Evolutionary conservation across 2,329 filamentous ascomycete species (phyloP).

Genomic region (Magnaporthiopsis poae): DNA sequence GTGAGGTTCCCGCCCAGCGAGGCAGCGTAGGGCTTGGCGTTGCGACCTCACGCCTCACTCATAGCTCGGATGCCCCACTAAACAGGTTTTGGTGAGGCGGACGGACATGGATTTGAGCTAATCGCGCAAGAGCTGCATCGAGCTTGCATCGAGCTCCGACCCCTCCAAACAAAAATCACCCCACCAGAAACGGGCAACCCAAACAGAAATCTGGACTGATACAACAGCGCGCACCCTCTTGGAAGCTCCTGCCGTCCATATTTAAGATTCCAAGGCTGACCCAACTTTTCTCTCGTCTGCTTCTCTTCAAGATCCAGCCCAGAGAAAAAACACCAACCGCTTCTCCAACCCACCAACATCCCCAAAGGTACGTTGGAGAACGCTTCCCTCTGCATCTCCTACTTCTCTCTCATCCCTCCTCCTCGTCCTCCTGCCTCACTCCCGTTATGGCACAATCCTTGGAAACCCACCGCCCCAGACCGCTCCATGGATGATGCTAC

Average conservation of each 20-base stretch:
- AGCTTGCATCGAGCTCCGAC: not conserved
- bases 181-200: not conserved
- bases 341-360: not conserved
- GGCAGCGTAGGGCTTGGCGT: not conserved
- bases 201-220: not conserved
- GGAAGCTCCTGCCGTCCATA: not conserved
- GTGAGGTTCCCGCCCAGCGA: not conserved
- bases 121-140: not conserved
- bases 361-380: not conserved
- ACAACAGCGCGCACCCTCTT: not conserved
- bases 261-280: not conserved
- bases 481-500: not conserved
- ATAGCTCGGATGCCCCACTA: not conserved
- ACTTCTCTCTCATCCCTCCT: not conserved
- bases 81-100: not conserved
- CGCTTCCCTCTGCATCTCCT: not conserved
- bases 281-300: not conserved
- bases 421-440: not conserved
- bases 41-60: not conserved
- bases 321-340: not conserved
- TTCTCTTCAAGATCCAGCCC: not conserved
- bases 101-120: not conserved
- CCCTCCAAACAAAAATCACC: not conserved
- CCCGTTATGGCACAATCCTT: not conserved
- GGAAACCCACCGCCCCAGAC: not conserved